A percentile compares a stretch with the other conserved stretches of the same genome.
These are phyloP conservation scores for Rhizopus delemar DNA, from an alignment of 371 early-diverging fungal species.

Conservation along the genomic window DNA sequence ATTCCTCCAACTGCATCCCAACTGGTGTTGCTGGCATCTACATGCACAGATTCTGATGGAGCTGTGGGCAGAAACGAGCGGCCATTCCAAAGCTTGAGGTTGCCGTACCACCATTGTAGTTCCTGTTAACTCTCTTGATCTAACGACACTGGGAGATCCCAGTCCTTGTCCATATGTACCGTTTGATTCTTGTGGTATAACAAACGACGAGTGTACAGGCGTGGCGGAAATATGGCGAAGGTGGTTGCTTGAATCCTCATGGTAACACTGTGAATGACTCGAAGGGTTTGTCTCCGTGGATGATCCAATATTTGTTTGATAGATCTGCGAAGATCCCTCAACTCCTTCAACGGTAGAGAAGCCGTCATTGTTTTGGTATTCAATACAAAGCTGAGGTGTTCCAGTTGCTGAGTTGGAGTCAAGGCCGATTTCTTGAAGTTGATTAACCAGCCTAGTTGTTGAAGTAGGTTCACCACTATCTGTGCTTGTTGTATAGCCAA, in stretches of 20 bases:
- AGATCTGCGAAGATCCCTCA: conserved; percentile 23
- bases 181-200: conserved; percentile 15
- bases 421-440: conserved; percentile 14
- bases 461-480: background rate
- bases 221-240: conserved; percentile 11
- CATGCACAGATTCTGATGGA: conserved; percentile 7
- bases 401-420: conserved; percentile 12
- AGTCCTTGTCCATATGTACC: conserved; percentile 16
- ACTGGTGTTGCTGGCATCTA: background rate
- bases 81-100: conserved; percentile 18
- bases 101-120: conserved; percentile 11
- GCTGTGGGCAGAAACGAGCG: conserved; percentile 7
- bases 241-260: conserved; percentile 18
- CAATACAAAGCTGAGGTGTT: conserved; percentile 31
- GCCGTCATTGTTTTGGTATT: conserved; percentile 23
- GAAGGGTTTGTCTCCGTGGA: conserved; percentile 2
- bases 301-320: conserved; percentile 14
- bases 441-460: conserved; percentile 7
- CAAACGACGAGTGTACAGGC: too few relatives aligned
- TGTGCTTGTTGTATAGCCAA: background rate
- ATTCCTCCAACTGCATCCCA: conserved; percentile 14
- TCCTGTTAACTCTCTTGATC: background rate
- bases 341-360: conserved; percentile 3
- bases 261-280: conserved; percentile 13
- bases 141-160: background rate